Conservation (phyloP, 495 filamentous ascomycete genomes). For the Penicillium manginii region DNA sequence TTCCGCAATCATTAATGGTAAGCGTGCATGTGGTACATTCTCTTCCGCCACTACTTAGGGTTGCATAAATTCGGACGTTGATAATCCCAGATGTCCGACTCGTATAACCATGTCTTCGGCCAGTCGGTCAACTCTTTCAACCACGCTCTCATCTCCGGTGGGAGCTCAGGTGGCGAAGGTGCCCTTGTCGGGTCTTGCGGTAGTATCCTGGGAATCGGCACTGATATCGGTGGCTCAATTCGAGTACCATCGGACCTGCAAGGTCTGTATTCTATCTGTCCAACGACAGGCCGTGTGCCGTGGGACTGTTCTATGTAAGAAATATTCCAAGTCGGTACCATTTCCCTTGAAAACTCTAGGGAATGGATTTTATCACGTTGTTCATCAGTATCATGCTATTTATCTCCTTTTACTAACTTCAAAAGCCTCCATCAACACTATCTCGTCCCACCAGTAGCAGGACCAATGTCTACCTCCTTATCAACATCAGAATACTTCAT, state of each 20-base stretch:
- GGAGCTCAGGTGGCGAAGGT: constrained; percentile 66
- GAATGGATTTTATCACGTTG: no score
- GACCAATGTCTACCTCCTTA: constrained; percentile 47
- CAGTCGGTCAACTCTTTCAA: constrained; percentile 61
- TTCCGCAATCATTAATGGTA: constrained; percentile 57
- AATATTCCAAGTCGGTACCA: background rate
- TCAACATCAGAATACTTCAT: constrained; percentile 48
- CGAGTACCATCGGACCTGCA: constrained; percentile 64
- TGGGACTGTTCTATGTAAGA: constrained; percentile 41
- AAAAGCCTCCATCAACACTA: constrained; percentile 33
- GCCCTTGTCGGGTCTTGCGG: constrained; percentile 60
- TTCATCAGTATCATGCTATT: no score
- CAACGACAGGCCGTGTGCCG: constrained; percentile 60
- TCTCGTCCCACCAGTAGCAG: constrained; percentile 40
- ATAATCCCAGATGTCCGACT: constrained; percentile 52
- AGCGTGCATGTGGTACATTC: no score
- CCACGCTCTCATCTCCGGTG: constrained; percentile 57
- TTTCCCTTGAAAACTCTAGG: no score
- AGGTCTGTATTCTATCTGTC: constrained; percentile 65
- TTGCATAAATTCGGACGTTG: background rate
- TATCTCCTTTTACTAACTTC: background rate
- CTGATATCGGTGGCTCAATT: constrained; percentile 69
- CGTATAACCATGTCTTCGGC: constrained; percentile 42
- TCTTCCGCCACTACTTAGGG: background rate
- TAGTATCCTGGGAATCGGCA: constrained; percentile 64